A percentile compares a stretch with the other conserved stretches of the same genome.
phyloP scores from a whole-genome alignment of 371 early-diverging fungal genomes.

The Antonospora locustae region DNA sequence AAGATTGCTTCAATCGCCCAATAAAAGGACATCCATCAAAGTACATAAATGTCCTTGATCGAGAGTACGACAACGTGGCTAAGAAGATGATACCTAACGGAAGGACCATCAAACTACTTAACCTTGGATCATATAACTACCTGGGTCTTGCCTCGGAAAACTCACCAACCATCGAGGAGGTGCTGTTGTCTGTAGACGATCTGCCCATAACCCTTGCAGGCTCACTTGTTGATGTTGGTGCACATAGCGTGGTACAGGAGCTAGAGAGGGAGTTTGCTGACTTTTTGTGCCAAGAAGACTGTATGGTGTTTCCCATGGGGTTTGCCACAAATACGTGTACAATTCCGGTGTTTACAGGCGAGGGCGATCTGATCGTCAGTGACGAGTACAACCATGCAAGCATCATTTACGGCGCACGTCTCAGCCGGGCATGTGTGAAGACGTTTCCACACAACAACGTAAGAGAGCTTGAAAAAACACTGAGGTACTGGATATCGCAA shows the following conservation, averaged over 20 bases:
- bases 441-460: constrained; percentile 84
- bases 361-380: constrained; percentile 75
- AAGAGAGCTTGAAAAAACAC: constrained; percentile 65
- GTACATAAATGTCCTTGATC: constrained; percentile 67
- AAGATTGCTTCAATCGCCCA: constrained; percentile 89
- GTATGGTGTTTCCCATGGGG: constrained; percentile 87
- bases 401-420: constrained; percentile 77
- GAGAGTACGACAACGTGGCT: constrained; percentile 68
- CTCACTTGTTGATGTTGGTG: constrained; percentile 55
- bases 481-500: constrained; percentile 78
- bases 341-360: constrained; percentile 73
- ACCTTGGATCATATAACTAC: constrained; percentile 94
- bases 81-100: constrained; percentile 68
- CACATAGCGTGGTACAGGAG: constrained; percentile 61
- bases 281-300: constrained; percentile 79
- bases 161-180: constrained; percentile 77
- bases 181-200: constrained; percentile 59
- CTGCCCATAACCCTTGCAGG: constrained; percentile 57
- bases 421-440: constrained; percentile 79
- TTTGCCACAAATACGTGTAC: constrained; percentile 94
- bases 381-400: constrained; percentile 94
- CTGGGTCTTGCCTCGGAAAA: constrained; percentile 81
- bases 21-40: constrained; percentile 84
- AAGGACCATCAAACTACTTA: constrained; percentile 64
- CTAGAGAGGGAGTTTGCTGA: constrained; percentile 78